Conservation (phyloP, 805 yeast genomes). For the Cyberlindnera bimundalis region DNA sequence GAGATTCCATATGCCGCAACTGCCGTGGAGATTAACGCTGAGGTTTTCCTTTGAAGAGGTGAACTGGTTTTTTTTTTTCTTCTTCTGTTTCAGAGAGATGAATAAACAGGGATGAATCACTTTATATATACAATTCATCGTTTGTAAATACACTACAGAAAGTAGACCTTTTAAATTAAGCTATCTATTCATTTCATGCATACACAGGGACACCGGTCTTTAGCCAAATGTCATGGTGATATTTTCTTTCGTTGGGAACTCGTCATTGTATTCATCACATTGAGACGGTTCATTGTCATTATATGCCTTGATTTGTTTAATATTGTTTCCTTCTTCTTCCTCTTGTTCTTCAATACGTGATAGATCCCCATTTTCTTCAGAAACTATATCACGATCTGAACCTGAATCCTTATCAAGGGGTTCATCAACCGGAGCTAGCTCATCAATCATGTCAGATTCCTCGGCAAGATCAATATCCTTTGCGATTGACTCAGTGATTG, state of each 20-base stretch:
- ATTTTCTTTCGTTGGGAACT: constrained; percentile 17
- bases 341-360: not conserved
- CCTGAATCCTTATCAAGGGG: not conserved
- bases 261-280: constrained; percentile 14
- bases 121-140: not conserved
- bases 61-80: not conserved
- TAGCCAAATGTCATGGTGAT: constrained; percentile 25
- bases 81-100: too few species aligned
- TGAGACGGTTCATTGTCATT: not conserved
- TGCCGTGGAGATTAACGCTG: constrained; percentile 84
- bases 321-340: not conserved
- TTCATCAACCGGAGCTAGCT: not conserved
- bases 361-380: not conserved
- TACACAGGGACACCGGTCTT: too few species aligned
- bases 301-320: not conserved
- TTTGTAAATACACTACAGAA: too few species aligned
- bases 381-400: not conserved
- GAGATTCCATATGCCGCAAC: constrained; percentile 94
- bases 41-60: constrained; percentile 70
- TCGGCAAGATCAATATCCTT: constrained; percentile 1
- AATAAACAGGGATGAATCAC: not conserved
- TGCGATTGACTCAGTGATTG: not conserved
- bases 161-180: too few species aligned
- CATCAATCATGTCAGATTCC: constrained; percentile 5
- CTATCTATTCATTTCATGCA: not conserved